Conservation (phyloP, 345 rosid genomes). For the Syzygium aqueum region DNA sequence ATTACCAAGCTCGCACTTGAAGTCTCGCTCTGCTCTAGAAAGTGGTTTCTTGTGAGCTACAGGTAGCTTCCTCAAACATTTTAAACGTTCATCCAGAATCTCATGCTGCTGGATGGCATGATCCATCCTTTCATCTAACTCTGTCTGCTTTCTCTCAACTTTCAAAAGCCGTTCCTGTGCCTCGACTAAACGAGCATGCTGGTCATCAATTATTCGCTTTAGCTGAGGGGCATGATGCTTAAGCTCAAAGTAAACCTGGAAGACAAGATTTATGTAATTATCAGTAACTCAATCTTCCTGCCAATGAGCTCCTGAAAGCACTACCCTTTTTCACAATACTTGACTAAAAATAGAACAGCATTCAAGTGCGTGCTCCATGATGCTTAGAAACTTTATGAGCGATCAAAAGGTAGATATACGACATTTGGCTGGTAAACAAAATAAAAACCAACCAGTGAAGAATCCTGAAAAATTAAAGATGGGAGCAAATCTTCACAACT, state of each 20-base stretch:
- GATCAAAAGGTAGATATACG: too few relatives aligned
- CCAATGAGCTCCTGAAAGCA: not conserved
- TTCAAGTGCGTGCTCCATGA: too few relatives aligned
- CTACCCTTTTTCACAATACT: too few relatives aligned
- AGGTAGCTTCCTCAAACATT: slow-evolving; percentile 56
- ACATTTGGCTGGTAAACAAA: not conserved
- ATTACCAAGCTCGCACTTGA: slow-evolving; percentile 81
- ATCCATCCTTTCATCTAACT: slow-evolving; percentile 49
- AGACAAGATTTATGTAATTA: not conserved
- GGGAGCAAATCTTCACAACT: not conserved
- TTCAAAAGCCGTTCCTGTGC: slow-evolving; percentile 53
- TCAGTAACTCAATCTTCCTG: not conserved
- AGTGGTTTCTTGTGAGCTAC: slow-evolving; percentile 77
- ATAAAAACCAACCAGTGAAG: not conserved
- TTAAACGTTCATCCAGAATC: slow-evolving; percentile 54
- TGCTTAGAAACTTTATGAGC: too few relatives aligned
- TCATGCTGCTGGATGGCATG: slow-evolving; percentile 32
- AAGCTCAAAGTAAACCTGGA: slow-evolving; percentile 76
- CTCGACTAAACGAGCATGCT: slow-evolving; percentile 49
- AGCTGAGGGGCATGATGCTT: slow-evolving; percentile 84
- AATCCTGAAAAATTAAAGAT: not conserved
- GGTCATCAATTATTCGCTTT: slow-evolving; percentile 71
- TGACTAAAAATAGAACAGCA: too few relatives aligned
- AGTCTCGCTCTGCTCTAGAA: slow-evolving; percentile 75
- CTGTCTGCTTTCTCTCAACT: slow-evolving; percentile 55